Percentiles rank a stretch among this genome's conserved stretches.
Conservation (phyloP, 2,329 filamentous ascomycete genomes). For the Exophiala mesophila region DNA sequence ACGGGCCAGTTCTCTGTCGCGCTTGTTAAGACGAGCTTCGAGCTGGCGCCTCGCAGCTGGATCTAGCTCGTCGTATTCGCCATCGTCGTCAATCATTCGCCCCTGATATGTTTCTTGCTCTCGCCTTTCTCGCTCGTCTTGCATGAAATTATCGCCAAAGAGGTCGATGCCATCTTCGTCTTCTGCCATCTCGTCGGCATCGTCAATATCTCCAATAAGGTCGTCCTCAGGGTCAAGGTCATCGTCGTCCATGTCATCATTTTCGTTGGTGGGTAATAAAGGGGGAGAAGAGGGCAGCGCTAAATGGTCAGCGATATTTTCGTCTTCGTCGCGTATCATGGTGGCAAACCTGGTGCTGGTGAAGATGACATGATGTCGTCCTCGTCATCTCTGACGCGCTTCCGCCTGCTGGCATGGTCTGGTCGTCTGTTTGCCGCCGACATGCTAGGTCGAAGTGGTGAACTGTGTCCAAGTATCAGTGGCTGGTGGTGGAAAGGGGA, state of each 20-base stretch:
- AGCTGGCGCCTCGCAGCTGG: slow-evolving; percentile 54
- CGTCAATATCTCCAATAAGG: slow-evolving; percentile 59
- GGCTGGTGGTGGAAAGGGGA: background rate
- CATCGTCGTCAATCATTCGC: slow-evolving; percentile 59
- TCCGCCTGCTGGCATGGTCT: slow-evolving; percentile 49
- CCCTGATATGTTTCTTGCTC: slow-evolving; percentile 52
- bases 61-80: slow-evolving; percentile 59
- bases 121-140: slow-evolving; percentile 51
- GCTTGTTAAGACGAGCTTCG: slow-evolving; percentile 57
- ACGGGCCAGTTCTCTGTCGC: slow-evolving; percentile 57
- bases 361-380: slow-evolving; percentile 58
- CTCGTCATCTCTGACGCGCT: slow-evolving; percentile 62
- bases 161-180: slow-evolving; percentile 66
- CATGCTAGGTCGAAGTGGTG: slow-evolving; percentile 74
- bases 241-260: slow-evolving; percentile 39
- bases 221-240: slow-evolving; percentile 49
- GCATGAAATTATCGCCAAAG: slow-evolving; percentile 63
- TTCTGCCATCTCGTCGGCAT: slow-evolving; percentile 64
- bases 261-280: slow-evolving; percentile 44
- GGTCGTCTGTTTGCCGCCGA: slow-evolving; percentile 76
- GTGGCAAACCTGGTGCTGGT: slow-evolving; percentile 48
- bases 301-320: slow-evolving; percentile 18
- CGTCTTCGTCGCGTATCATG: too few relatives aligned
- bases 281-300: slow-evolving; percentile 58
- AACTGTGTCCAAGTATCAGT: slow-evolving; percentile 48